Conservation (phyloP, 2,329 filamentous ascomycete genomes). For the Domatiomyces globalis region DNA sequence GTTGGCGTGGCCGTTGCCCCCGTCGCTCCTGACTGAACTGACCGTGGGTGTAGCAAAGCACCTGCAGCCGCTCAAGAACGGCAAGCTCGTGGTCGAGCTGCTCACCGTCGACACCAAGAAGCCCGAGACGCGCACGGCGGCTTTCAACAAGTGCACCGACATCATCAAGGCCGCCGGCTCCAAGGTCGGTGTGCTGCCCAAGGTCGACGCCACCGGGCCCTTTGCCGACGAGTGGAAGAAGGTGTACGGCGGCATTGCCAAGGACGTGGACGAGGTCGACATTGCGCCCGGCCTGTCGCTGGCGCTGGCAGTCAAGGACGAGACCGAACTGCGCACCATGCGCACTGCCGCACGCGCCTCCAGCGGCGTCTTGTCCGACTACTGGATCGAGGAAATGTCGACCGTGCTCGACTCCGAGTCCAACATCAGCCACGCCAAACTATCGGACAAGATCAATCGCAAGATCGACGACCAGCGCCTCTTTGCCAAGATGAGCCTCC, state of each 20-base stretch:
- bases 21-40: neutral
- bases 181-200: constrained; percentile 75
- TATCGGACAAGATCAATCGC: constrained; percentile 75
- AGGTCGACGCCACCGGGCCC: constrained; percentile 70
- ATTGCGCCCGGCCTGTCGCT: constrained; percentile 69
- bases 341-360: constrained; percentile 88
- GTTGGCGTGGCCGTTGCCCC: constrained; percentile 32
- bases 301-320: constrained; percentile 86
- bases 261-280: constrained; percentile 80
- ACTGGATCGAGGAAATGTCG: constrained; percentile 97
- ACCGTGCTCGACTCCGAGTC: constrained; percentile 90
- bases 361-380: constrained; percentile 86
- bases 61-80: constrained; percentile 78
- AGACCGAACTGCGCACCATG: constrained; percentile 86
- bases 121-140: constrained; percentile 76
- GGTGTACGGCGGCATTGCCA: constrained; percentile 58
- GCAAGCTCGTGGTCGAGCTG: constrained; percentile 84
- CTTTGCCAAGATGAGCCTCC: constrained; percentile 69
- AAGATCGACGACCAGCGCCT: constrained; percentile 92
- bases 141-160: constrained; percentile 70
- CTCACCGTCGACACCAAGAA: constrained; percentile 76
- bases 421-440: constrained; percentile 77
- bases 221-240: constrained; percentile 97
- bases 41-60: constrained; percentile 56
- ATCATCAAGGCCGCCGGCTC: constrained; percentile 80